phyloP scores from a whole-genome alignment of 2,329 filamentous ascomycete species.

The Anthostomella pinea region DNA sequence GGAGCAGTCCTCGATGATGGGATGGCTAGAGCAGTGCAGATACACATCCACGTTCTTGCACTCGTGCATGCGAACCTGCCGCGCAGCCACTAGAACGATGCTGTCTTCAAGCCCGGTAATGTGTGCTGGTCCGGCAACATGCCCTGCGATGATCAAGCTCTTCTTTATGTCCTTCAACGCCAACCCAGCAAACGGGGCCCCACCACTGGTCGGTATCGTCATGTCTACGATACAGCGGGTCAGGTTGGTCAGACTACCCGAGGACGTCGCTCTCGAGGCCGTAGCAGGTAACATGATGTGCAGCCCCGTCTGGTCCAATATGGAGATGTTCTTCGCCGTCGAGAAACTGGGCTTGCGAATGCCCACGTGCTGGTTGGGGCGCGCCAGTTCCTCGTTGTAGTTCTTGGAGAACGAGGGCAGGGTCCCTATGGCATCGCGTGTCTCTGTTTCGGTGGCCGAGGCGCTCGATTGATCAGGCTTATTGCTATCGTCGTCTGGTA shows the following conservation, averaged over 20 bases:
- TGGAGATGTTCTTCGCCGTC: conserved; percentile 56
- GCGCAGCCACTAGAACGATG: conserved; percentile 73
- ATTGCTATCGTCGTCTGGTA: conserved; percentile 19
- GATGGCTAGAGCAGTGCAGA: conserved; percentile 74
- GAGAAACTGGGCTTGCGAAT: conserved; percentile 64
- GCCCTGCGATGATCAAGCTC: conserved; percentile 74
- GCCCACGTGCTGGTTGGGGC: conserved; percentile 28
- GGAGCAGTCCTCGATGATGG: conserved; percentile 89
- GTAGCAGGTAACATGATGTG: conserved; percentile 76
- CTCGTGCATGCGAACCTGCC: conserved; percentile 93
- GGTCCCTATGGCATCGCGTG: conserved; percentile 37
- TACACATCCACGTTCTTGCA: conserved; percentile 81
- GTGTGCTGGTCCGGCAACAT: conserved; percentile 77
- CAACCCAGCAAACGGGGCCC: conserved; percentile 66
- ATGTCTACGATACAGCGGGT: conserved; percentile 75
- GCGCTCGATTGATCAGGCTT: conserved; percentile 9
- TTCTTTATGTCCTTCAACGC: conserved; percentile 65
- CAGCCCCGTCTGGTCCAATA: conserved; percentile 63
- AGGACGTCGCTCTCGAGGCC: conserved; percentile 67
- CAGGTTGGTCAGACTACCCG: conserved; percentile 70
- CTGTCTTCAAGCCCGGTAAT: conserved; percentile 72
- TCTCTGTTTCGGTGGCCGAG: conserved; percentile 19
- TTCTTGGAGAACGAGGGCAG: conserved; percentile 41
- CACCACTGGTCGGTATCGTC: conserved; percentile 60
- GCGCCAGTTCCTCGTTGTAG: conserved; percentile 57